Conservation (phyloP, 106 monocot genomes). For the Platanthera zijinensis region DNA sequence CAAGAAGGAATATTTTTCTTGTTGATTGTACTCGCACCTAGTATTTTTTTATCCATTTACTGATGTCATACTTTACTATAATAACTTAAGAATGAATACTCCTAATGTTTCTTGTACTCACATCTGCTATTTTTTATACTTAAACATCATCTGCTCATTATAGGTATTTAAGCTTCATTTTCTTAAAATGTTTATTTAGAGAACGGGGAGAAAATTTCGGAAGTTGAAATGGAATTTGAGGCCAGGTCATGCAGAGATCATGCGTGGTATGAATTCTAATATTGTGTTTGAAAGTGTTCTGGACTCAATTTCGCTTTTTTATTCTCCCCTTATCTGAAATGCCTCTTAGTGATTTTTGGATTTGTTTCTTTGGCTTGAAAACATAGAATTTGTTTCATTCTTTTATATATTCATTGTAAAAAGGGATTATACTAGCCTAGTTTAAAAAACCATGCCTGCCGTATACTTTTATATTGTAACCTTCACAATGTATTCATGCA, state of each 20-base stretch:
- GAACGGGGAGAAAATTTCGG: constrained; percentile 5
- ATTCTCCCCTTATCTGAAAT: neutral
- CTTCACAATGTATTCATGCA: too few relatives aligned
- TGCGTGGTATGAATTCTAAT: constrained; percentile 12
- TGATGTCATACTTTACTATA: neutral
- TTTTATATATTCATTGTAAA: neutral
- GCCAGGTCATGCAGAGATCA: constrained; percentile 12
- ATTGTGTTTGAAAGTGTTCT: neutral
- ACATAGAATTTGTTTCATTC: neutral
- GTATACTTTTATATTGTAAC: neutral
- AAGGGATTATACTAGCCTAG: neutral
- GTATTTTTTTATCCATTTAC: constrained; percentile 1
- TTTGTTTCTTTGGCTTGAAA: neutral
- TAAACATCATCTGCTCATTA: neutral
- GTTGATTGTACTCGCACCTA: neutral
- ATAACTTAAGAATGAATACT: too few relatives aligned
- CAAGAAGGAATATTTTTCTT: neutral
- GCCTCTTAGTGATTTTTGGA: neutral
- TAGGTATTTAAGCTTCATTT: neutral
- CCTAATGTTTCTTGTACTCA: too few relatives aligned
- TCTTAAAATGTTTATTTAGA: constrained; percentile 9
- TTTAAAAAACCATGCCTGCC: neutral
- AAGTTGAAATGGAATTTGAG: constrained; percentile 20
- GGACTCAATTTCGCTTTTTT: neutral
- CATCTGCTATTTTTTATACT: too few relatives aligned